A percentile compares a stretch with the other conserved stretches of the same genome.
Conservation (phyloP, 345 rosid genomes). For the Sisymbrium altissimum region DNA sequence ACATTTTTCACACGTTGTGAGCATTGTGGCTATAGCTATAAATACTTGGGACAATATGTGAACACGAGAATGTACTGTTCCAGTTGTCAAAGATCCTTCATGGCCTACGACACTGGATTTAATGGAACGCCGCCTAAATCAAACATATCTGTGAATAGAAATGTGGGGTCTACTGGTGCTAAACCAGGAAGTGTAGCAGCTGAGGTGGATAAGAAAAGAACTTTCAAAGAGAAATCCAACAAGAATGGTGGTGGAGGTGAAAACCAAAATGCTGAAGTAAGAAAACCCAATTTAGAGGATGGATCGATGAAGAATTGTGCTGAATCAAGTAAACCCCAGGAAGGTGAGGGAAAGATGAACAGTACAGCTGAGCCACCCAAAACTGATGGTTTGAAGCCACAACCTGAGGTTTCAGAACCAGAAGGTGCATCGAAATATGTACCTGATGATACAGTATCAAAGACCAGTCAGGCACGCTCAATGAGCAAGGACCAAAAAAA, state of each 20-base stretch:
- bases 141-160: constrained; percentile 28
- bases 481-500: constrained; percentile 30
- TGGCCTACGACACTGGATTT: constrained; percentile 44
- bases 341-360: not conserved
- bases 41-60: constrained; percentile 34
- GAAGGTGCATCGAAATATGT: constrained; percentile 28
- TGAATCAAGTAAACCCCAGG: not conserved
- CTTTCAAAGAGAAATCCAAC: constrained; percentile 35
- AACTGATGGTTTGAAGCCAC: constrained; percentile 25
- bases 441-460: constrained; percentile 27
- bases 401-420: constrained; percentile 17
- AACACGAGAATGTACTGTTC: constrained; percentile 51
- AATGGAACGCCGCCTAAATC: constrained; percentile 32
- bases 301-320: not conserved
- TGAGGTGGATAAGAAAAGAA: constrained; percentile 27
- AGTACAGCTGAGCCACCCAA: constrained; percentile 25
- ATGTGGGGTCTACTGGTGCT: constrained; percentile 31
- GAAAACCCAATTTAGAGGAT: not conserved
- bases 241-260: constrained; percentile 24
- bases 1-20: constrained; percentile 71
- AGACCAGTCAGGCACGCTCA: constrained; percentile 19
- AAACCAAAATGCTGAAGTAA: constrained; percentile 3
- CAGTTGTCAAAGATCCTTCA: constrained; percentile 46
- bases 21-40: constrained; percentile 47
- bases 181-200: constrained; percentile 23